A percentile compares a stretch with the other conserved stretches of the same genome.
These are phyloP conservation scores for Pyricularia sp. DNA, from an alignment of 2,329 filamentous ascomycete genomes.

Conservation along the genomic window DNA sequence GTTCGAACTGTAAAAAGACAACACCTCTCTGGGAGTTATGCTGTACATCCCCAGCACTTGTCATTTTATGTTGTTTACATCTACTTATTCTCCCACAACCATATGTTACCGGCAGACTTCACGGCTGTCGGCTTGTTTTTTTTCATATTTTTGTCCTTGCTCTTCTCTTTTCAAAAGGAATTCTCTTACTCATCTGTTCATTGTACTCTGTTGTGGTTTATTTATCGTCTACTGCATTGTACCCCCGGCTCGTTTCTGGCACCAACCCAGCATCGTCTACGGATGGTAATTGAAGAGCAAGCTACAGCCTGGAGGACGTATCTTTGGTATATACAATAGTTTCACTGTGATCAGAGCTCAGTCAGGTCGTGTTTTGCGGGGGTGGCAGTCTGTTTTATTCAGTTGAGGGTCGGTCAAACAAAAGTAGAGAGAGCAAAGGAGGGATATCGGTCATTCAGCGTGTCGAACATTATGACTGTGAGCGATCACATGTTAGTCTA, in stretches of 20 bases:
- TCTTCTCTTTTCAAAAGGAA: neutral
- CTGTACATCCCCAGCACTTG: neutral
- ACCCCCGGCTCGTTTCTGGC: neutral
- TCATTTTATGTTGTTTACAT: neutral
- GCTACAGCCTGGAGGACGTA: neutral
- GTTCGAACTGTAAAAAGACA: too few relatives aligned
- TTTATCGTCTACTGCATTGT: neutral
- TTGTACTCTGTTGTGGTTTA: neutral
- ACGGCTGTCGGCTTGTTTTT: neutral
- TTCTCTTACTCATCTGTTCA: neutral
- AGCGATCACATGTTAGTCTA: neutral
- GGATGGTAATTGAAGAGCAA: neutral
- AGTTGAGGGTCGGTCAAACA: neutral
- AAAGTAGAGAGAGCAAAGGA: neutral
- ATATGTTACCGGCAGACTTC: neutral
- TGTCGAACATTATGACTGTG: neutral
- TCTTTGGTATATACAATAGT: neutral
- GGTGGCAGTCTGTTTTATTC: neutral
- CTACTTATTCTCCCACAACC: neutral
- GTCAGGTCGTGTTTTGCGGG: neutral
- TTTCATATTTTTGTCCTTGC: neutral
- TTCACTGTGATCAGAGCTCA: neutral
- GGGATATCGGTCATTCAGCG: neutral
- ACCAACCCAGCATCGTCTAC: neutral
- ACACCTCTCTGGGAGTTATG: too few relatives aligned